These are phyloP conservation scores for Zasmidium cellare DNA, from an alignment of 2,329 filamentous ascomycete genomes.

Conservation along the genomic window DNA sequence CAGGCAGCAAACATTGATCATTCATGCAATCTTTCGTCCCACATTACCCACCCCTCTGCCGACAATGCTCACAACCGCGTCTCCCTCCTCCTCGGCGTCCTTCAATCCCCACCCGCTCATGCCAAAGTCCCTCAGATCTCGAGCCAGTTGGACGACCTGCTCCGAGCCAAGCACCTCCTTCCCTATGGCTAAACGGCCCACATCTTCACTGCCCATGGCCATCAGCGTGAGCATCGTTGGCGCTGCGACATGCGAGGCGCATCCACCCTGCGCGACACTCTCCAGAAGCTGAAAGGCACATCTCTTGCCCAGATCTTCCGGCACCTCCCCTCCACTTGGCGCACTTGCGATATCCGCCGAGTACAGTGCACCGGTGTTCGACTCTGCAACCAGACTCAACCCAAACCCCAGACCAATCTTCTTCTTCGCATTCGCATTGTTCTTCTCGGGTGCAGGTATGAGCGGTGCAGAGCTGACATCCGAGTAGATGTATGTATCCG, in stretches of 20 bases:
- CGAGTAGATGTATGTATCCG: constrained; percentile 86
- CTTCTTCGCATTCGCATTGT: constrained; percentile 51
- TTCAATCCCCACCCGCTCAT: constrained; percentile 87
- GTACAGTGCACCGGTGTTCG: constrained; percentile 81
- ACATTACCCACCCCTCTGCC: constrained; percentile 93
- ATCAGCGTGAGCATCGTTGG: constrained; percentile 81
- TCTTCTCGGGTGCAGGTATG: constrained; percentile 70
- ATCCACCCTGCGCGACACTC: constrained; percentile 77
- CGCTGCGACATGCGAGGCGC: constrained; percentile 70
- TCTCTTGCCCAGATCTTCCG: constrained; percentile 85
- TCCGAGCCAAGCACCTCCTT: constrained; percentile 80
- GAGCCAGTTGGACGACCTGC: constrained; percentile 73
- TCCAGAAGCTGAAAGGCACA: constrained; percentile 90
- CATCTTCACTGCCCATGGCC: constrained; percentile 97
- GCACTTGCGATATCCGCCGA: constrained; percentile 79
- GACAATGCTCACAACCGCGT: constrained; percentile 87
- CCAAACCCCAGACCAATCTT: constrained; percentile 87
- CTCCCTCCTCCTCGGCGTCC: constrained; percentile 61
- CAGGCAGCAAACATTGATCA: background rate
- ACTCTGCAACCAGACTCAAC: constrained; percentile 85
- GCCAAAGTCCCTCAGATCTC: constrained; percentile 86
- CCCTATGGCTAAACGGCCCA: constrained; percentile 80
- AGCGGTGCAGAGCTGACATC: constrained; percentile 63
- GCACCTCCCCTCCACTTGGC: constrained; percentile 75
- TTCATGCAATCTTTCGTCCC: constrained; percentile 75